Percentiles rank a stretch among this genome's conserved stretches.
These are phyloP conservation scores for Vitis cinerea DNA, from an alignment of 164 flowering plant species.

Conservation along the genomic window DNA sequence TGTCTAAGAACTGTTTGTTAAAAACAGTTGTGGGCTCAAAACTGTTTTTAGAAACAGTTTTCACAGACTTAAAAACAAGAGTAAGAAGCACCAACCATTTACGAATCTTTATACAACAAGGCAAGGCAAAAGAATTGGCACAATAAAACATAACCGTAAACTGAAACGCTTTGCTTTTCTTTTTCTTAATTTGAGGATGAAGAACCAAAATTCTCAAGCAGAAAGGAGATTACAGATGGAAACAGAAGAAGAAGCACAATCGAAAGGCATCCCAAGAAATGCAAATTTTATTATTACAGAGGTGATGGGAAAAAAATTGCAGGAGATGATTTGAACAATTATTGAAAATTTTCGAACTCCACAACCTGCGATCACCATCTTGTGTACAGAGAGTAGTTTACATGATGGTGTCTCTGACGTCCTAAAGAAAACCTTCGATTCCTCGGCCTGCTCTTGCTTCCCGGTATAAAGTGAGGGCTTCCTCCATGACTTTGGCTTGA, in stretches of 20 bases:
- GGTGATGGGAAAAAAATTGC: not conserved
- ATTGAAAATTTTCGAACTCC: not conserved
- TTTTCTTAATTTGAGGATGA: no score
- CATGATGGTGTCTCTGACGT: not conserved
- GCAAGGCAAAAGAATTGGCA: no score
- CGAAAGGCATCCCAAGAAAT: not conserved
- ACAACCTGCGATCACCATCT: not conserved
- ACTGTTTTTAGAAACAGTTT: no score
- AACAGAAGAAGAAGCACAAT: not conserved
- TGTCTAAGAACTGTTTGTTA: no score
- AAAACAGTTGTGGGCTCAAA: no score
- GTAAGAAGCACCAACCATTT: no score
- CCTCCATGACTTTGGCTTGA: constrained; percentile 91
- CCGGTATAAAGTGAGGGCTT: constrained; percentile 71
- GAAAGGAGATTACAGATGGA: not conserved
- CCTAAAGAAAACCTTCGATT: constrained; percentile 66
- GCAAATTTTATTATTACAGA: not conserved
- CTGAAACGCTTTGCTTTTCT: no score
- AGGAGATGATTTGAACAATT: not conserved
- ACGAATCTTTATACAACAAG: no score
- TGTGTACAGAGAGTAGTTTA: not conserved
- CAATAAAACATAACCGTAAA: no score
- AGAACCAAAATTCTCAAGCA: not conserved
- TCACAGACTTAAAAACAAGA: no score
- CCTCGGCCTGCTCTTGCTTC: constrained; percentile 64